Base-by-base conservation (phyloP, 2,329 filamentous ascomycete species). In the Dothistroma pini region DNA sequence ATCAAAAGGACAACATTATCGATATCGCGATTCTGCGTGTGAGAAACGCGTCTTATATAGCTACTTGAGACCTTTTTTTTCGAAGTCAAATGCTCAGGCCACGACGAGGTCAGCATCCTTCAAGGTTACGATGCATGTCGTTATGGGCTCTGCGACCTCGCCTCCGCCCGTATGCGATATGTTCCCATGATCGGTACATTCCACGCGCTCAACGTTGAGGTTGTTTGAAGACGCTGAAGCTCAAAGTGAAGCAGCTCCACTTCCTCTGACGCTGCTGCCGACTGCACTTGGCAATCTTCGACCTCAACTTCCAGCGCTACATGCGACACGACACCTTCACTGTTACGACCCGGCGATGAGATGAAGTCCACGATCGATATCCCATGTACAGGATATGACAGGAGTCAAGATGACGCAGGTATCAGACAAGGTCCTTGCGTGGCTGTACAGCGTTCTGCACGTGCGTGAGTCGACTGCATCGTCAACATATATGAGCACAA, bases 351-450 rank as follows among this genome's bases (percentile, higher is more conserved):
- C n/a, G 16, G n/a, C n/a, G 14, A 44, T 44, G 41, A 44, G 41
- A 44, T 44, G 41, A 44, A 14, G 16, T 19, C n/a, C 41, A 44
- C 41, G 41, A 9, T n/a, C 41, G 16, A 19, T 19, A 2, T 14
- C n/a, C n/a, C 14, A 44, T 44, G 14, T n/a, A 44, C 41, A 8
- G 9, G 8, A 19, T 19, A 16, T 19, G n/a, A 6, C 6, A 29
- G 25, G 1, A 44, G 41, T 21, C 34, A 53, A 12, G n/a, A 84
- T 84, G 82, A 78, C 82, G 63, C 86, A 87, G 70, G 90, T 96
- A 74, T 89, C 91, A 71, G 92, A 96, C 77, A 90, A 92, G 78
- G 89, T 96, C 63, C 83, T 97, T 72, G 93, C 92, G 78, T 97
- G 93, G 93, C 86, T 97, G 6, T 96, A 96, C 78, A 95, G 90